phyloP scores from a whole-genome alignment of 139 green algal species.

The Chlorella vulgaris region DNA sequence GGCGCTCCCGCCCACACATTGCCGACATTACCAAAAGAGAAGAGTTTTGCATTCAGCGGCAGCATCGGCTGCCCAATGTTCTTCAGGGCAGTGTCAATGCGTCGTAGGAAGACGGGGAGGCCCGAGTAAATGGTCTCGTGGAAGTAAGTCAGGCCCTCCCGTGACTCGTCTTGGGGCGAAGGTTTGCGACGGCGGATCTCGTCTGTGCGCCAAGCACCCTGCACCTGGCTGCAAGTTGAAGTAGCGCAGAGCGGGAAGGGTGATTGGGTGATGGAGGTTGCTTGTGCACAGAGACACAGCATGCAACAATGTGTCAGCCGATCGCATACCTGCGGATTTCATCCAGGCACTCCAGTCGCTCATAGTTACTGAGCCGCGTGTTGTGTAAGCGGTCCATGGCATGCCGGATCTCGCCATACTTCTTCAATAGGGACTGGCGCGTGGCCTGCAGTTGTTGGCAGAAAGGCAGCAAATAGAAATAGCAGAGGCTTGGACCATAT shows the following conservation, averaged over 20 bases:
- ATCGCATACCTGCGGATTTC: conserved; percentile 62
- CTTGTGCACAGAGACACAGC: neutral
- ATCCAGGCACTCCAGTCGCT: conserved; percentile 80
- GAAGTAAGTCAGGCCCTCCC: conserved; percentile 92
- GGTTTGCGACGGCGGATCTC: conserved; percentile 93
- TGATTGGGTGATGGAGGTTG: neutral
- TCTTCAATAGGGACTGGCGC: conserved; percentile 82
- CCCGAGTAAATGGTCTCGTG: conserved; percentile 89
- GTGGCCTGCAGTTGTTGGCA: conserved; percentile 69
- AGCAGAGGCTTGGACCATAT: neutral
- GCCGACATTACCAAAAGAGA: conserved; percentile 77
- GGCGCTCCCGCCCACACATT: neutral
- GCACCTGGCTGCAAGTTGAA: conserved; percentile 46
- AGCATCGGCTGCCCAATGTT: conserved; percentile 86
- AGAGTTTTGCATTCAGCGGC: conserved; percentile 72
- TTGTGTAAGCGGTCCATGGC: conserved; percentile 84
- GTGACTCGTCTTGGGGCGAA: conserved; percentile 94
- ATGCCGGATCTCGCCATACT: conserved; percentile 72
- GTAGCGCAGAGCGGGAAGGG: neutral
- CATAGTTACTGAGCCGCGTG: conserved; percentile 80
- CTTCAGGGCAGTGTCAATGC: conserved; percentile 88
- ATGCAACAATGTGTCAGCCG: neutral
- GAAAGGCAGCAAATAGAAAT: conserved; percentile 22
- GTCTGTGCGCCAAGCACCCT: conserved; percentile 93
- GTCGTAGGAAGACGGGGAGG: conserved; percentile 68